Base-by-base conservation (phyloP, 2,329 filamentous ascomycete genomes). In the Plenodomus lindquistii region DNA sequence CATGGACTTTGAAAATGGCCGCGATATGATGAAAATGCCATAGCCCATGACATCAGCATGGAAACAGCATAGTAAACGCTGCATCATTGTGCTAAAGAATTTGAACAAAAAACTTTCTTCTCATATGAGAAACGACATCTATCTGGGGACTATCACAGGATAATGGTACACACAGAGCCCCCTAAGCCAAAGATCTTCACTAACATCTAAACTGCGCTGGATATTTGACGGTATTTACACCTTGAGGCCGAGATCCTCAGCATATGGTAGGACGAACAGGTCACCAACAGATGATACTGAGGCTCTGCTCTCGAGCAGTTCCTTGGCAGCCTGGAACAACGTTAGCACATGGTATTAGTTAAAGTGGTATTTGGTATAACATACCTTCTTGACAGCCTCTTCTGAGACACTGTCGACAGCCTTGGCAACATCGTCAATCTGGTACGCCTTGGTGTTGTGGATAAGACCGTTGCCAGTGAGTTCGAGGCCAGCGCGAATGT, bases 221-320 rank as follows among this genome's bases (percentile, higher is more conserved):
- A 51, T 18, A 55, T 42, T 52, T 46, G 45, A 54, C 55, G 62
- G 59, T 76, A 77, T 84, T 84, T 95, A 99, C 83, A 96, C 91
- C 74, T 87, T 90, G 72, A 99, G 84, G 65, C 93, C 95, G 73
- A 99, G 81, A 72, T 99, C 94, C 77, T 92, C 89, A 60, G 91
- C 94, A 72, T 87, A 99, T 48, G 94, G 94, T 71, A 99, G 85
- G 67, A 87, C 83, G 75, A 90, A 88, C 65, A 99, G 83, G 73
- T 99, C 94, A 74, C 94, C 94, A 55, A 97, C 91, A 50, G 90
- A 82, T 55, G 91, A 88, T 56, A 97, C 89, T 44, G 90, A 87
- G 42, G 93, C 92, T 83, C 92, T 97, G 75, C 85, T 85, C 61
- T 92, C 88, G 59, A 97, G 80, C 63, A 97, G 82, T 70, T 86